Conservation (phyloP, 140 eudicot species). For the Ambrosia hybrid region DNA sequence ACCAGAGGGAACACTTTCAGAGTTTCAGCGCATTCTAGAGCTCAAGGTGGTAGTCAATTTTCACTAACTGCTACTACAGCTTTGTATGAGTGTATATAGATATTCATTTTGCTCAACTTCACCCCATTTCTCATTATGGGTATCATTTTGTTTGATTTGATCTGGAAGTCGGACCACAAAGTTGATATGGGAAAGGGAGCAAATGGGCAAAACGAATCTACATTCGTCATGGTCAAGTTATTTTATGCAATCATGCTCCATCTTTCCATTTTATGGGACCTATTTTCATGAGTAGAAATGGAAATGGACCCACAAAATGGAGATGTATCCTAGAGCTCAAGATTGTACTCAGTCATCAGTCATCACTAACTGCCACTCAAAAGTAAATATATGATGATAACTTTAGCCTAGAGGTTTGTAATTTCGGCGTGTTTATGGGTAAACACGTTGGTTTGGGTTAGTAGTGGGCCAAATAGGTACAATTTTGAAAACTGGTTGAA, state of each 20-base stretch:
- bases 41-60: constrained; percentile 60
- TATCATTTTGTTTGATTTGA: not conserved
- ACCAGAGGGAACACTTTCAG: constrained; percentile 92
- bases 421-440: not conserved
- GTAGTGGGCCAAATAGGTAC: not conserved
- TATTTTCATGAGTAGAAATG: not conserved
- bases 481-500: not conserved
- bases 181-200: not conserved
- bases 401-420: not conserved
- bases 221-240: not conserved
- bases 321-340: not conserved
- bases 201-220: not conserved
- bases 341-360: not conserved
- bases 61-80: constrained; percentile 21
- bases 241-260: not conserved
- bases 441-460: not conserved
- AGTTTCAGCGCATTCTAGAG: constrained; percentile 85
- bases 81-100: not conserved
- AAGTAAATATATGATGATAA: not conserved
- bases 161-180: not conserved
- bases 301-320: constrained; percentile 1
- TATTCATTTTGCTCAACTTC: constrained; percentile 5
- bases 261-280: not conserved
- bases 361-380: not conserved
- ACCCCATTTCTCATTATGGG: not conserved